phyloP scores from a whole-genome alignment of 1,139 yeast genomes.

The Geotrichum bryndzae region DNA sequence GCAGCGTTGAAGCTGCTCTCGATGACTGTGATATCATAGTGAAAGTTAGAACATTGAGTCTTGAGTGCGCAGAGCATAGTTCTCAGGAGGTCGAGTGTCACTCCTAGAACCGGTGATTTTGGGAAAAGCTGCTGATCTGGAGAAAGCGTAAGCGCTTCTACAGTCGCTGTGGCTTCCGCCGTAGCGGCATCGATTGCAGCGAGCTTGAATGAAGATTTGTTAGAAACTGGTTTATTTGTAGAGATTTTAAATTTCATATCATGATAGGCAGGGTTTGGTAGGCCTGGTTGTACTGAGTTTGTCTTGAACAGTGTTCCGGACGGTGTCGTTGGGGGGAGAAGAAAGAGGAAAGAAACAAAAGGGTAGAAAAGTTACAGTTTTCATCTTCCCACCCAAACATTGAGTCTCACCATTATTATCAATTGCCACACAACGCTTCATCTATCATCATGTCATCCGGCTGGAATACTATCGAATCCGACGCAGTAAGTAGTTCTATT shows the following conservation, averaged over 20 bases:
- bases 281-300: not conserved
- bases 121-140: not conserved
- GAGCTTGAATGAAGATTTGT: not conserved
- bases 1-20: not conserved
- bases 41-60: not conserved
- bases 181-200: not conserved
- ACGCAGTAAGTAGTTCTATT: slow-evolving; percentile 37
- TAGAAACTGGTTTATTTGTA: not conserved
- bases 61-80: not conserved
- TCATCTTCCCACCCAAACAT: not conserved
- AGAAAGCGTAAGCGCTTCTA: not conserved
- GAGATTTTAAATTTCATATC: not conserved
- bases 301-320: not conserved
- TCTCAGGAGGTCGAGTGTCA: not conserved
- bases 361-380: not conserved
- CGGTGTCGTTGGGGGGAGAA: not conserved
- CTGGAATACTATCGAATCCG: slow-evolving; percentile 71
- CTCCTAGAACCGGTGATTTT: not conserved
- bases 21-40: not conserved
- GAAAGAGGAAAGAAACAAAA: not conserved
- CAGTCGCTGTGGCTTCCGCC: not conserved
- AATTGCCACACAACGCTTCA: not conserved
- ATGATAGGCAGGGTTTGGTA: not conserved
- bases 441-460: slow-evolving; percentile 28
- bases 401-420: not conserved